phyloP scores from a whole-genome alignment of 2,329 filamentous ascomycete species.

The Chalaropsis ovoidea region DNA sequence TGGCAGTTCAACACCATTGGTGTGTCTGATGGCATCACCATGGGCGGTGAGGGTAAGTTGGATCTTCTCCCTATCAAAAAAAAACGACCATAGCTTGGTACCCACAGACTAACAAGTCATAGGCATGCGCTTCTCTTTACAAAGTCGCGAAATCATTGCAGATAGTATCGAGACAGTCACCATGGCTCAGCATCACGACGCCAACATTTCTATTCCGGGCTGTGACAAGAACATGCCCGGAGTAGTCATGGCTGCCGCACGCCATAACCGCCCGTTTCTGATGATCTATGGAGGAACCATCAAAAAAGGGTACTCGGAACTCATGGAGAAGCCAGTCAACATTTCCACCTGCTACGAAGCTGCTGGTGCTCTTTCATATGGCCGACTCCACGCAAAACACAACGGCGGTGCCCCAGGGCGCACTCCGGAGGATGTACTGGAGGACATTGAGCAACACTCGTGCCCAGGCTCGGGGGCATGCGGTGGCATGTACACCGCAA shows the following conservation, averaged over 20 bases:
- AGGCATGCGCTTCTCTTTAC: conserved; percentile 91
- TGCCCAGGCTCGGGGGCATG: conserved; percentile 59
- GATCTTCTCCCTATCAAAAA: neutral
- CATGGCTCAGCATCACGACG: conserved; percentile 84
- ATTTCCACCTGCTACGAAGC: conserved; percentile 84
- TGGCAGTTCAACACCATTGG: conserved; percentile 94
- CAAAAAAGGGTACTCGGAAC: conserved; percentile 68
- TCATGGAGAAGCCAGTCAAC: conserved; percentile 72
- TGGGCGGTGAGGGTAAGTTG: conserved; percentile 72
- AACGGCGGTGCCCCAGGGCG: conserved; percentile 52
- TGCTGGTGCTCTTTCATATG: conserved; percentile 70
- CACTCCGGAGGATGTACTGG: conserved; percentile 66
- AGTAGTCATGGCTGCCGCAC: conserved; percentile 77
- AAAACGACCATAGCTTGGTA: neutral
- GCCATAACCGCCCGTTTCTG: conserved; percentile 82
- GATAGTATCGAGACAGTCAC: conserved; percentile 92
- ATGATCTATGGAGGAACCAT: conserved; percentile 96
- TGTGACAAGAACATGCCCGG: conserved; percentile 99
- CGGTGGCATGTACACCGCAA: conserved; percentile 85
- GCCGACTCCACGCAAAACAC: conserved; percentile 61
- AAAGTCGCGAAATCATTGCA: conserved; percentile 83
- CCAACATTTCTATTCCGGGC: conserved; percentile 83
- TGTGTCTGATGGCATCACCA: conserved; percentile 83
- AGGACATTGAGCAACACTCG: conserved; percentile 69
- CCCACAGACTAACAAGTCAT: conserved; percentile 8